phyloP scores from a whole-genome alignment of 2,329 filamentous ascomycete genomes.

The Endocalyx cinctus region DNA sequence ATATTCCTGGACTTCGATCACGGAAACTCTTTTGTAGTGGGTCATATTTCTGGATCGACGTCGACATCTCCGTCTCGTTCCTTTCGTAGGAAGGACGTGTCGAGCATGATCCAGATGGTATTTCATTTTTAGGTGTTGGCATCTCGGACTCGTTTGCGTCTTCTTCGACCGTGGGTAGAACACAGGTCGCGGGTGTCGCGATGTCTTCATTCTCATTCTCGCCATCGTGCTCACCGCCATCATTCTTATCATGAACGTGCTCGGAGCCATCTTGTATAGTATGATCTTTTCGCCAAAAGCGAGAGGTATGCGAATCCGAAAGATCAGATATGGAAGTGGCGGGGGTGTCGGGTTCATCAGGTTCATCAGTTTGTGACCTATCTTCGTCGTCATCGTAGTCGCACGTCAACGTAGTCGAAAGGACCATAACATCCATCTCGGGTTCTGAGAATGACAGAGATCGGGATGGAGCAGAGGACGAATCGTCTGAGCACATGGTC shows the following conservation, averaged over 20 bases:
- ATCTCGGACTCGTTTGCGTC: slow-evolving; percentile 38
- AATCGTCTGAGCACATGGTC: slow-evolving; percentile 41
- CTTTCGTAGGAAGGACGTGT: too few relatives aligned
- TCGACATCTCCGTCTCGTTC: slow-evolving; percentile 14
- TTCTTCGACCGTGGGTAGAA: too few relatives aligned
- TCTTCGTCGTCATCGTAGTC: slow-evolving; percentile 35
- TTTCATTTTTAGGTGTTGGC: slow-evolving; percentile 38
- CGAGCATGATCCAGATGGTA: slow-evolving; percentile 25
- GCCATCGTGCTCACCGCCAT: neutral
- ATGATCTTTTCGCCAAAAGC: too few relatives aligned
- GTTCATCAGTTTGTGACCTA: slow-evolving; percentile 40
- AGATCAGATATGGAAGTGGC: slow-evolving; percentile 42
- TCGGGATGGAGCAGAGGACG: slow-evolving; percentile 40
- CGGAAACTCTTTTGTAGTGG: slow-evolving; percentile 19
- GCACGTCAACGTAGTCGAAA: slow-evolving; percentile 28
- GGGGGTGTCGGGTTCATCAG: slow-evolving; percentile 30
- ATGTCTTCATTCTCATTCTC: too few relatives aligned
- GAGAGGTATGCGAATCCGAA: too few relatives aligned
- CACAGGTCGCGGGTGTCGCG: too few relatives aligned
- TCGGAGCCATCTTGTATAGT: slow-evolving; percentile 26
- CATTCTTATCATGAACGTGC: slow-evolving; percentile 12
- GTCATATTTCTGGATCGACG: slow-evolving; percentile 20
- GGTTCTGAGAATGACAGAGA: slow-evolving; percentile 50
- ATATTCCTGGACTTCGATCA: slow-evolving; percentile 29
- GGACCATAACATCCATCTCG: slow-evolving; percentile 37